These are phyloP conservation scores for Lecanicillium sp. DNA, from an alignment of 2,329 filamentous ascomycete genomes.

Conservation along the genomic window DNA sequence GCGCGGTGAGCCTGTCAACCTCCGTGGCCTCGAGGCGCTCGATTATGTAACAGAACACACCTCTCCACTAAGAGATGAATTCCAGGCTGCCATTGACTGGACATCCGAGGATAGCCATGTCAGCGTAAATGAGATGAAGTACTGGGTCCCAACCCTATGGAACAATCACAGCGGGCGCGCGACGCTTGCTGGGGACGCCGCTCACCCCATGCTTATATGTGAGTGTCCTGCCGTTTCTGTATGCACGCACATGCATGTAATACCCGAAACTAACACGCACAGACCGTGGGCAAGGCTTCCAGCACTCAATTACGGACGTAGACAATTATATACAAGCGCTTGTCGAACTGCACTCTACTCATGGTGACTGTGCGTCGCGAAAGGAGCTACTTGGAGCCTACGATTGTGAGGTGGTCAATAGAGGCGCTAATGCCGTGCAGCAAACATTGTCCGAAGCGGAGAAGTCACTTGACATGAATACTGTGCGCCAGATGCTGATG, in stretches of 20 bases:
- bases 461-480: constrained; percentile 24
- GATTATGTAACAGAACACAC: constrained; percentile 24
- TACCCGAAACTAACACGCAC: no score
- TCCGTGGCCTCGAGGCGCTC: constrained; percentile 32
- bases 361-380: constrained; percentile 11
- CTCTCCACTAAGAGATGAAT: constrained; percentile 23
- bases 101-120: constrained; percentile 26
- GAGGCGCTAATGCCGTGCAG: constrained; percentile 29
- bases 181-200: constrained; percentile 35
- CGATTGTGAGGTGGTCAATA: constrained; percentile 26
- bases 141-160: constrained; percentile 29
- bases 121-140: constrained; percentile 31
- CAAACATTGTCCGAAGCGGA: constrained; percentile 29
- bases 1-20: constrained; percentile 20
- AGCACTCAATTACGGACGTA: constrained; percentile 37
- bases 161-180: constrained; percentile 26
- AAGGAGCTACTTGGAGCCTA: constrained; percentile 23
- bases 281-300: constrained; percentile 40
- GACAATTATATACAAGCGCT: constrained; percentile 31
- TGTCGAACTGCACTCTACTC: constrained; percentile 17
- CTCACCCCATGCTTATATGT: constrained; percentile 40
- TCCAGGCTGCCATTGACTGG: constrained; percentile 29
- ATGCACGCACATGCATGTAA: no score
- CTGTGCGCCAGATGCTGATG: constrained; percentile 29
- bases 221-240: no score